Evolutionary conservation across 2,329 filamentous ascomycete genomes (phyloP).

Genomic region (Acephala macrosclerotiorum): DNA sequence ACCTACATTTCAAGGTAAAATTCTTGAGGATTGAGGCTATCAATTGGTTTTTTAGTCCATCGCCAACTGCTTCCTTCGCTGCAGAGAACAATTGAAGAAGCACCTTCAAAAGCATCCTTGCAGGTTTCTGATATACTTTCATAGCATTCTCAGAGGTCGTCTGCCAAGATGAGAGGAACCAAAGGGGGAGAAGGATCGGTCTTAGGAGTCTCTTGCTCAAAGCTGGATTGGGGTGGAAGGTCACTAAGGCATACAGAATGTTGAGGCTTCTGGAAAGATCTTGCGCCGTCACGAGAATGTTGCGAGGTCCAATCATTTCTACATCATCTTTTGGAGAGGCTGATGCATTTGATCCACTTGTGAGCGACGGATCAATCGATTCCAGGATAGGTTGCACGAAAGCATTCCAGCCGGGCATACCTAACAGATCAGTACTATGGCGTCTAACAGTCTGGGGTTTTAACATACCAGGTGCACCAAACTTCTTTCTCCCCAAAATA

Average conservation of each 20-base stretch:
- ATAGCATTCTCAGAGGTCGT: constrained; percentile 38
- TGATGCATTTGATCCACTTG: neutral
- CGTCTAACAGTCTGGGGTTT: neutral
- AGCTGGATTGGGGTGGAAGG: constrained; percentile 72
- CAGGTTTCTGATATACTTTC: constrained; percentile 53
- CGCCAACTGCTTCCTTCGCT: constrained; percentile 6
- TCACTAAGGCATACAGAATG: constrained; percentile 62
- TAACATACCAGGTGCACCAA: constrained; percentile 65
- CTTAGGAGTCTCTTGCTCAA: constrained; percentile 67
- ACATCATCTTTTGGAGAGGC: constrained; percentile 21
- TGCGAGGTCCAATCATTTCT: constrained; percentile 28
- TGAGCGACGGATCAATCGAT: constrained; percentile 52
- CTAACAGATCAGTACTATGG: constrained; percentile 42
- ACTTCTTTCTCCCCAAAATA: constrained; percentile 68
- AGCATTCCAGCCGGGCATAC: constrained; percentile 65
- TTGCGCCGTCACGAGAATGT: constrained; percentile 49
- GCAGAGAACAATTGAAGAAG: constrained; percentile 63
- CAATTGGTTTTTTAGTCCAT: constrained; percentile 39
- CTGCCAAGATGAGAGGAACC: constrained; percentile 63
- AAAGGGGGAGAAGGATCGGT: constrained; percentile 66
- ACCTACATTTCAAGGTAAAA: constrained; percentile 62
- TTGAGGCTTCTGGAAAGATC: constrained; percentile 59
- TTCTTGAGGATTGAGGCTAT: constrained; percentile 58
- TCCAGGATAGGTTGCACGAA: constrained; percentile 66
- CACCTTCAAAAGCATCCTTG: constrained; percentile 59